These are phyloP conservation scores for Colletotrichum incanum DNA, from an alignment of 2,329 filamentous ascomycete species.

Conservation along the genomic window DNA sequence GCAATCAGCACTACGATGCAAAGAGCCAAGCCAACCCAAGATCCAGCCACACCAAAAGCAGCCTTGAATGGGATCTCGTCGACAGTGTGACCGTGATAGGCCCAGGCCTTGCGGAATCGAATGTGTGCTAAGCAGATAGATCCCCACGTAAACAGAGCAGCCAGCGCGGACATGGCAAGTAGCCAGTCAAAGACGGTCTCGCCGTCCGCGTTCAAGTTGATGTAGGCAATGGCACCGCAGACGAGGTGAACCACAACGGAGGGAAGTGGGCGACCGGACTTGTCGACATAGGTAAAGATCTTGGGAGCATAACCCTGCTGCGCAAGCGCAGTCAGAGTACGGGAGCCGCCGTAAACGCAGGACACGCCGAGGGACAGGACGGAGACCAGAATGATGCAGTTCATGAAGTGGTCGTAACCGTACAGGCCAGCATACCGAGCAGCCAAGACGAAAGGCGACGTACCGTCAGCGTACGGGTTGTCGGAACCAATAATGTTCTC, in stretches of 20 bases:
- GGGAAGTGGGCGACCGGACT: constrained; percentile 68
- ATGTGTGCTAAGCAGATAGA: constrained; percentile 80
- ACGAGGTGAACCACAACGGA: constrained; percentile 64
- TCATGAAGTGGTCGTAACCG: constrained; percentile 71
- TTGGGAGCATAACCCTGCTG: constrained; percentile 73
- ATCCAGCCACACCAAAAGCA: constrained; percentile 74
- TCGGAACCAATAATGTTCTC: constrained; percentile 52
- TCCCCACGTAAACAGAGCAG: constrained; percentile 78
- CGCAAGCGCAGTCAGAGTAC: constrained; percentile 72
- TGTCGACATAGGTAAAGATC: constrained; percentile 71
- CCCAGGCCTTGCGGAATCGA: constrained; percentile 78
- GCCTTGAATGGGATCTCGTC: constrained; percentile 79
- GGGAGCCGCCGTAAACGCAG: constrained; percentile 71
- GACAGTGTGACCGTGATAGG: constrained; percentile 71
- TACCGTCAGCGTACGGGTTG: constrained; percentile 44
- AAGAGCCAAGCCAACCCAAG: constrained; percentile 74
- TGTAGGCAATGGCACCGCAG: constrained; percentile 67
- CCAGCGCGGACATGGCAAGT: constrained; percentile 74
- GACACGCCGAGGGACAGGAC: constrained; percentile 74
- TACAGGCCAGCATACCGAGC: constrained; percentile 65
- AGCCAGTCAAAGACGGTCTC: constrained; percentile 76
- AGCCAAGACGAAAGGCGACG: constrained; percentile 72
- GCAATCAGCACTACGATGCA: constrained; percentile 71
- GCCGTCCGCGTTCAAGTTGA: constrained; percentile 62
- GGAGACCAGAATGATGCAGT: constrained; percentile 71